Base-by-base conservation (phyloP, 352 stramenopile genomes). In the Thalassiosira ordinaria region DNA sequence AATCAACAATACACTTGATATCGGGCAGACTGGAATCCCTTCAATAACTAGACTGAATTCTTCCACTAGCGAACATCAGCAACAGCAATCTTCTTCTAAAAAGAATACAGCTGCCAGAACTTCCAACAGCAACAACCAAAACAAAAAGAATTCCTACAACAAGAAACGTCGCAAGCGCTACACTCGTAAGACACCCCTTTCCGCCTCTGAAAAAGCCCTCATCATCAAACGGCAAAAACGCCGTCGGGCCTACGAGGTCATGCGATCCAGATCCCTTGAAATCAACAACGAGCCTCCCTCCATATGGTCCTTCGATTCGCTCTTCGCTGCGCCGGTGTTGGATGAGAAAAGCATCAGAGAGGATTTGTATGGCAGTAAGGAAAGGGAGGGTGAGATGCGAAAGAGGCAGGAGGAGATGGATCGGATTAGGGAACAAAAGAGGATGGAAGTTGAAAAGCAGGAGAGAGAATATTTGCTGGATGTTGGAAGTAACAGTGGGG, bases 221-320 rank as follows among this genome's bases (percentile, higher is more conserved):
- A 26, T 29, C 1, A 13, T 76, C 16, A 20, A 35, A 16, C 78
- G 78, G 18, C 51, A 47, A 51, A 62, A 85, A 47, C 79, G 89
- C 26, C 82, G 91, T 62, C 67, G 46, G 0, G 63, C 86, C 29
- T 94, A 92, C 68, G 82, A 92, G 67, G 57, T 69, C 66, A 81
- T 94, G 55, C 27, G 87, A 9, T 61, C 59, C 7, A 73, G 44
- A 18, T 80, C 74, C 0, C 63, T 78, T 18, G 63, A 68, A 35
- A 74, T 53, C 16, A 74, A 61, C 7, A 71, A 84, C 11, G 80
- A 66, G 29, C 74, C 76, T 3, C 82, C 86, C 0, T 87, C 57
- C 52, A 89, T 94, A 51, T 94, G 88, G 88, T 84, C 63, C 35
- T 94, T 94, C 69, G 90, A 94, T 61, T 84, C 56, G 22, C 64